A percentile compares a stretch with the other conserved stretches of the same genome.
Evolutionary conservation across 2,329 filamentous ascomycete species (phyloP).

Genomic region (Trichophyton benhamiae): DNA sequence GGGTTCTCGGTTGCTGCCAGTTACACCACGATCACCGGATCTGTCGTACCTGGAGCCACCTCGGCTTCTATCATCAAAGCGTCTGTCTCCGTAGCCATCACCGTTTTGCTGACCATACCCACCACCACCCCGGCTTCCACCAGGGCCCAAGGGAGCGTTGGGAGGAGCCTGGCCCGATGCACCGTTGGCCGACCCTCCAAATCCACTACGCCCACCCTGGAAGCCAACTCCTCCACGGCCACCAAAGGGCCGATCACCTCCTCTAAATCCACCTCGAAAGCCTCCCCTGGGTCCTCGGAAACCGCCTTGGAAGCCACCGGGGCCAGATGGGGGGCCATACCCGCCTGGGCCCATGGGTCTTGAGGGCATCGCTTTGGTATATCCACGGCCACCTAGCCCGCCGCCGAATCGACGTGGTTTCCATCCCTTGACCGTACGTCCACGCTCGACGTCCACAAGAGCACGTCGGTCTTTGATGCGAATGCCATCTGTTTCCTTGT

Average conservation of each 20-base stretch:
- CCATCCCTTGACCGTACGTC: slow-evolving; percentile 88
- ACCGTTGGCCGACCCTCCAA: slow-evolving; percentile 26
- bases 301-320: slow-evolving; percentile 43
- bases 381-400: slow-evolving; percentile 80
- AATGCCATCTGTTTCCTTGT: slow-evolving; percentile 77
- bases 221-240: slow-evolving; percentile 44
- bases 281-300: slow-evolving; percentile 35
- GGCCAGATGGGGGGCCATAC: slow-evolving; percentile 44
- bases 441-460: slow-evolving; percentile 90
- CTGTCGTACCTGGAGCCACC: slow-evolving; percentile 40
- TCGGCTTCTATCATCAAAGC: slow-evolving; percentile 48
- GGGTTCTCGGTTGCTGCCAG: slow-evolving; percentile 74
- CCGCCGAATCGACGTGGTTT: slow-evolving; percentile 82
- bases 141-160: slow-evolving; percentile 42
- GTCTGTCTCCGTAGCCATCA: slow-evolving; percentile 23
- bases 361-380: slow-evolving; percentile 67
- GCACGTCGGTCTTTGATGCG: slow-evolving; percentile 85
- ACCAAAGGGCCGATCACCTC: slow-evolving; percentile 41
- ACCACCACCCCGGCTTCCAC: slow-evolving; percentile 42
- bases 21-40: slow-evolving; percentile 35
- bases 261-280: slow-evolving; percentile 40
- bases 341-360: slow-evolving; percentile 55
- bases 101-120: slow-evolving; percentile 33
- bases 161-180: slow-evolving; percentile 33
- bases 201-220: slow-evolving; percentile 45